Percentiles rank a stretch among this genome's conserved stretches.
These are phyloP conservation scores for Dothiorella sarmentorum DNA, from an alignment of 2,329 filamentous ascomycete species.

Conservation along the genomic window DNA sequence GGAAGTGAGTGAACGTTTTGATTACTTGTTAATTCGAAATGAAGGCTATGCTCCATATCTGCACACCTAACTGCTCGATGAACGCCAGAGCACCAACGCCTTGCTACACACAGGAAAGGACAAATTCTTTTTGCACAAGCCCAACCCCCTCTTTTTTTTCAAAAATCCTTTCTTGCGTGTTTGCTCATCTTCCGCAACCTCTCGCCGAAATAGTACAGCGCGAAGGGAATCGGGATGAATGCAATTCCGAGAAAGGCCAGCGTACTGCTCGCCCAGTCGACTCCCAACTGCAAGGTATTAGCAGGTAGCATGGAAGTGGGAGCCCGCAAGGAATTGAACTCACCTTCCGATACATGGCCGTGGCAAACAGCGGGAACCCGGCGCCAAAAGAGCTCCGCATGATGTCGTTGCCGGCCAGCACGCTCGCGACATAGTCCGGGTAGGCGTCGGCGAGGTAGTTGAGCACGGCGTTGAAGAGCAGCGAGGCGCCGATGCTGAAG, in stretches of 20 bases:
- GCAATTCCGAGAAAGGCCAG: slow-evolving; percentile 42
- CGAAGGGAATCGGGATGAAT: slow-evolving; percentile 47
- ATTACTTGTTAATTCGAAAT: too few relatives aligned
- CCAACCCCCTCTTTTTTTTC: too few relatives aligned
- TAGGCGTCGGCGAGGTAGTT: slow-evolving; percentile 45
- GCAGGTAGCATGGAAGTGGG: neutral
- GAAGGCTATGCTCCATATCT: too few relatives aligned
- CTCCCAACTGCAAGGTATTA: slow-evolving; percentile 33
- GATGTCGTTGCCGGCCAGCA: slow-evolving; percentile 46
- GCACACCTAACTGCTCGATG: too few relatives aligned
- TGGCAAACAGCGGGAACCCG: slow-evolving; percentile 41
- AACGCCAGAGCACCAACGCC: too few relatives aligned
- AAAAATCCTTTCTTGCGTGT: slow-evolving; percentile 42
- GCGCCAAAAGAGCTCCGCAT: slow-evolving; percentile 41
- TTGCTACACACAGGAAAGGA: too few relatives aligned
- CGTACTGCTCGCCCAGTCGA: slow-evolving; percentile 41
- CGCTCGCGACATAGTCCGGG: slow-evolving; percentile 41
- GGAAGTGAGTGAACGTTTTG: too few relatives aligned
- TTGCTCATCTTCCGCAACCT: slow-evolving; percentile 41
- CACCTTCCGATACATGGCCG: slow-evolving; percentile 36
- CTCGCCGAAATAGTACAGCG: slow-evolving; percentile 40
- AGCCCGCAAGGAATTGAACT: neutral
- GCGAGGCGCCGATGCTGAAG: slow-evolving; percentile 36
- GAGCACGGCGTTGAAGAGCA: slow-evolving; percentile 49
- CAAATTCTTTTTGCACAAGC: too few relatives aligned